A percentile compares a stretch with the other conserved stretches of the same genome.
These are phyloP conservation scores for Falciphora oryzae DNA, from an alignment of 2,329 filamentous ascomycete genomes.

Conservation along the genomic window DNA sequence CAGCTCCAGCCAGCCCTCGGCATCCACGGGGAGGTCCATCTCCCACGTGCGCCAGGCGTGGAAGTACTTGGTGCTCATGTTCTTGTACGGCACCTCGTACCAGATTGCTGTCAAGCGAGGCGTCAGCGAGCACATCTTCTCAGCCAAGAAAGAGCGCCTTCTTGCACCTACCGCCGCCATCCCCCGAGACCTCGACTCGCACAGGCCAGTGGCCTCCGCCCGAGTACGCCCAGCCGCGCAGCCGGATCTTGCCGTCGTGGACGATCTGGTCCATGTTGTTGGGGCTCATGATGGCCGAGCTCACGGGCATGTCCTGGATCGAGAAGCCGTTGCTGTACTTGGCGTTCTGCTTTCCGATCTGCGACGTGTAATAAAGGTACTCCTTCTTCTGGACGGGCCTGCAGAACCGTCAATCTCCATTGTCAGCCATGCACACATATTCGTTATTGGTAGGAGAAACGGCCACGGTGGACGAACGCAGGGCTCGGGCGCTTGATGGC, in stretches of 20 bases:
- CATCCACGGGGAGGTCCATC: constrained; percentile 55
- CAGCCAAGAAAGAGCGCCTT: not conserved
- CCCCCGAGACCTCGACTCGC: constrained; percentile 56
- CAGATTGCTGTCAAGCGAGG: constrained; percentile 33
- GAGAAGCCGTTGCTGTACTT: constrained; percentile 54
- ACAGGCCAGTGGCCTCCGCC: constrained; percentile 55
- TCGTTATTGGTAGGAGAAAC: not conserved
- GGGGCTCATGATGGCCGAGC: constrained; percentile 60
- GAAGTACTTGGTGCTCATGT: constrained; percentile 55
- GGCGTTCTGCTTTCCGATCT: constrained; percentile 62
- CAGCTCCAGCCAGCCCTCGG: constrained; percentile 56
- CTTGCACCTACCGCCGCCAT: constrained; percentile 42
- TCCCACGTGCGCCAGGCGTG: constrained; percentile 62
- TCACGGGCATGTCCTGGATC: constrained; percentile 69
- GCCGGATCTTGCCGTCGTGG: constrained; percentile 51
- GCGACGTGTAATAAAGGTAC: constrained; percentile 64
- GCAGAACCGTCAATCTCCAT: not conserved
- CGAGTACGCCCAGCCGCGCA: constrained; percentile 54
- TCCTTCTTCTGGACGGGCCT: constrained; percentile 57
- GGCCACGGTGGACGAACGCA: constrained; percentile 25
- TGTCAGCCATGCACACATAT: not conserved
- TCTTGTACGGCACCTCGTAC: constrained; percentile 56
- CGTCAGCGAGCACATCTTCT: not conserved
- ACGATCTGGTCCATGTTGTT: constrained; percentile 54
- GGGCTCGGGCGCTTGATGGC: constrained; percentile 49